These are phyloP conservation scores for Trypanosoma brucei DNA, from an alignment of 208 protist species.

Conservation along the genomic window DNA sequence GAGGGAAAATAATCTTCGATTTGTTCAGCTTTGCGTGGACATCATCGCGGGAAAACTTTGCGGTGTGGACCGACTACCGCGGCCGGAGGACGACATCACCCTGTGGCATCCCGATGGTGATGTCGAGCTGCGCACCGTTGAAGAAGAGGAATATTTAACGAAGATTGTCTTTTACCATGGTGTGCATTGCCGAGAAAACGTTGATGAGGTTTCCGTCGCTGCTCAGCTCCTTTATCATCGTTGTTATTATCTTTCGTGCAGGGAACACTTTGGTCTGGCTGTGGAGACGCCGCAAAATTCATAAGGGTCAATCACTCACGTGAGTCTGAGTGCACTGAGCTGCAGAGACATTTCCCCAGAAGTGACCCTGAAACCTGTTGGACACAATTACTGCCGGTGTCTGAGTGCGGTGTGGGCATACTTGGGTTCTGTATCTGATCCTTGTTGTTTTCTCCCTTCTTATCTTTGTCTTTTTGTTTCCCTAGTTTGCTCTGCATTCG, in stretches of 20 bases:
- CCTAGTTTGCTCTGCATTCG: too few species aligned
- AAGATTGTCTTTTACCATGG: slow-evolving; percentile 35
- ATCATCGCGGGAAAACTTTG: slow-evolving; percentile 67
- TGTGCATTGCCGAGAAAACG: slow-evolving; percentile 37
- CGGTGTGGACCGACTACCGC: slow-evolving; percentile 26
- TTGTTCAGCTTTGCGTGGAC: slow-evolving; percentile 47
- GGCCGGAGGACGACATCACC: slow-evolving; percentile 12
- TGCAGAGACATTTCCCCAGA: neutral
- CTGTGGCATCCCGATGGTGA: slow-evolving; percentile 24
- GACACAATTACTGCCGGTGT: too few species aligned
- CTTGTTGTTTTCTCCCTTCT: too few species aligned
- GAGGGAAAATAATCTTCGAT: slow-evolving; percentile 30
- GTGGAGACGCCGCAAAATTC: neutral
- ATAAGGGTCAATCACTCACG: neutral
- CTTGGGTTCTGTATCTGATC: too few species aligned
- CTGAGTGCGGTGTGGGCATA: too few species aligned
- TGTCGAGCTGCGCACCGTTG: slow-evolving; percentile 53
- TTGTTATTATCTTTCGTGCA: slow-evolving; percentile 72
- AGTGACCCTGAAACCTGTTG: too few species aligned
- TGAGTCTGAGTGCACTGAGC: too few species aligned
- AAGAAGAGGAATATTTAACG: slow-evolving; percentile 33
- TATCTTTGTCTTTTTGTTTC: too few species aligned
- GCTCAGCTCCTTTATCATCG: slow-evolving; percentile 48
- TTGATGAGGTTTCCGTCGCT: slow-evolving; percentile 37
- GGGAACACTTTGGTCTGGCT: slow-evolving; percentile 23